Percentiles rank a stretch among this genome's conserved stretches.
These are phyloP conservation scores for Diaporthe destruens DNA, from an alignment of 2,329 filamentous ascomycete species.

Conservation along the genomic window DNA sequence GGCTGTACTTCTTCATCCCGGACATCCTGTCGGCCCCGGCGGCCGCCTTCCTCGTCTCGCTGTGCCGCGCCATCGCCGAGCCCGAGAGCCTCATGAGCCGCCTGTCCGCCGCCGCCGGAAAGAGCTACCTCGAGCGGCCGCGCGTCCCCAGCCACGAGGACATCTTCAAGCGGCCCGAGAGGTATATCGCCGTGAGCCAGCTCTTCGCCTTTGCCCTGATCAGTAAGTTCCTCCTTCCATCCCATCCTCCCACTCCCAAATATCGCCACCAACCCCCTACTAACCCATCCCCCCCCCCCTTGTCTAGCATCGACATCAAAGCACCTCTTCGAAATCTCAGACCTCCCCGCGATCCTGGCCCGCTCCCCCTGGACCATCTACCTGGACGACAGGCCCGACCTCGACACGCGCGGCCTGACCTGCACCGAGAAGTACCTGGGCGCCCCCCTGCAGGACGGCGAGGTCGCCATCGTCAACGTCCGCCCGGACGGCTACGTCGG, in stretches of 20 bases:
- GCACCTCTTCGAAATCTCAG: constrained; percentile 72
- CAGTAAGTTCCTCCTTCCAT: constrained; percentile 59
- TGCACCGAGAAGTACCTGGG: constrained; percentile 80
- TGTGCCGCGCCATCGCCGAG: constrained; percentile 65
- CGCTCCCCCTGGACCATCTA: constrained; percentile 80
- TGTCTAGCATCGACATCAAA: constrained; percentile 69
- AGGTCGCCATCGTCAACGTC: constrained; percentile 76
- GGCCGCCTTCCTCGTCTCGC: constrained; percentile 38
- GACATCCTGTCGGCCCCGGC: constrained; percentile 39
- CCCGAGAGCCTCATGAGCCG: constrained; percentile 68
- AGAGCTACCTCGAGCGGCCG: constrained; percentile 72
- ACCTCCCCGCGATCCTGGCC: constrained; percentile 72
- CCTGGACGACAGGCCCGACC: constrained; percentile 73
- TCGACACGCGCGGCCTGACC: constrained; percentile 62
- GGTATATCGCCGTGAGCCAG: constrained; percentile 77
- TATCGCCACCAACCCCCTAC: too few relatives aligned
- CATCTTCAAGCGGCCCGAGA: constrained; percentile 73
- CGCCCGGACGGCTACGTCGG: constrained; percentile 82
- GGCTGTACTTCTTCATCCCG: constrained; percentile 61
- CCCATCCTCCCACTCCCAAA: background rate
- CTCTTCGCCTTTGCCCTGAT: constrained; percentile 78
- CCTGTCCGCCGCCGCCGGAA: constrained; percentile 68
- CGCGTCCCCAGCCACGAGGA: constrained; percentile 70
- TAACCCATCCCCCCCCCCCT: background rate
- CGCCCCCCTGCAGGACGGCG: constrained; percentile 60